Percentiles rank a stretch among this genome's conserved stretches.
Evolutionary conservation across 2,329 filamentous ascomycete genomes (phyloP).

Genomic region (Ambrosiella beaveri): DNA sequence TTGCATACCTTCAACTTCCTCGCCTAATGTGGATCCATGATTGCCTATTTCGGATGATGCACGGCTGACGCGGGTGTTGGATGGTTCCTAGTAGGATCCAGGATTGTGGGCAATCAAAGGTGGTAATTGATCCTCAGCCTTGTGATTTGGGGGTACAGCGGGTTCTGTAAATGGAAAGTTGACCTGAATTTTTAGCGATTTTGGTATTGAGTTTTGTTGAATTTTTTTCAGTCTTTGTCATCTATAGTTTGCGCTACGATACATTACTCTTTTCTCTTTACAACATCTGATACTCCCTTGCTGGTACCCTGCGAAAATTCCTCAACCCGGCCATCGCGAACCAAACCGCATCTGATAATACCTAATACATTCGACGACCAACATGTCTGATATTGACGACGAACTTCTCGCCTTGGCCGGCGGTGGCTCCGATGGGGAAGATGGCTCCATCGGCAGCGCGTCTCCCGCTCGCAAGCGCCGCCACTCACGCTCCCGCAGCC

Average conservation of each 20-base stretch:
- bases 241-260: no score
- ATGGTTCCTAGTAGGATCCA: no score
- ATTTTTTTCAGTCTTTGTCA: no score
- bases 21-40: not conserved
- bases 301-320: not conserved
- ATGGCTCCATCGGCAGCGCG: constrained; percentile 14
- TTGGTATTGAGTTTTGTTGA: no score
- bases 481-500: constrained; percentile 16
- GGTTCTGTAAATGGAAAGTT: no score
- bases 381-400: constrained; percentile 80
- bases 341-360: not conserved
- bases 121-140: not conserved
- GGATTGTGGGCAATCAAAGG: not conserved
- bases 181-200: no score
- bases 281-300: no score
- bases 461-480: constrained; percentile 5
- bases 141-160: no score
- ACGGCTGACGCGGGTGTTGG: not conserved
- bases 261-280: no score
- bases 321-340: not conserved
- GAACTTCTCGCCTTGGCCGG: constrained; percentile 87
- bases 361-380: constrained; percentile 14
- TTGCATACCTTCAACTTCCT: not conserved
- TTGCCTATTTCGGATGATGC: not conserved
- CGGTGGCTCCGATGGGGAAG: constrained; percentile 44